Percentiles rank a stretch among this genome's conserved stretches.
These are phyloP conservation scores for Mucor racemosus DNA, from an alignment of 371 early-diverging fungal genomes.

Conservation along the genomic window DNA sequence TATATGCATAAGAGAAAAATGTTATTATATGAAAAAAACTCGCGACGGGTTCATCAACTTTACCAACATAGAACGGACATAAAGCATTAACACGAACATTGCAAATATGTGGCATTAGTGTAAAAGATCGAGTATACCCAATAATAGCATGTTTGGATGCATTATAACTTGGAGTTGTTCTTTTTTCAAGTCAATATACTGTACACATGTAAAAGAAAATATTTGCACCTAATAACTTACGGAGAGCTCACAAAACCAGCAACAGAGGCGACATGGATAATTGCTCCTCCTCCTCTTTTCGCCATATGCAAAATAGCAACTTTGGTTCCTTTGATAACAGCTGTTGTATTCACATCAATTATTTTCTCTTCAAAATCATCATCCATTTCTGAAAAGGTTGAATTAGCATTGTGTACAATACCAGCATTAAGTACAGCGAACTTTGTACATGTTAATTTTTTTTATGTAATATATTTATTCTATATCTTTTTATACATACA, in stretches of 20 bases:
- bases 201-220: too few species aligned
- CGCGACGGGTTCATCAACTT: not conserved
- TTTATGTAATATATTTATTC: too few species aligned
- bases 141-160: conserved; percentile 94
- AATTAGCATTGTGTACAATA: conserved; percentile 42
- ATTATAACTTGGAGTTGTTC: conserved; percentile 57
- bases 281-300: conserved; percentile 49
- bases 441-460: not conserved
- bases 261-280: conserved; percentile 49
- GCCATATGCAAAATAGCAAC: conserved; percentile 45
- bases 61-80: conserved; percentile 35
- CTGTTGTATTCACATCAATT: conserved; percentile 67
- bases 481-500: conserved; percentile 36
- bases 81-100: conserved; percentile 47
- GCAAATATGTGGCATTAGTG: conserved; percentile 52
- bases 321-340: conserved; percentile 63
- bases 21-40: not conserved
- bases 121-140: conserved; percentile 89
- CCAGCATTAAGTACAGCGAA: conserved; percentile 58
- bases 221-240: conserved; percentile 10
- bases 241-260: conserved; percentile 29
- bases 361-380: conserved; percentile 43
- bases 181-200: too few species aligned
- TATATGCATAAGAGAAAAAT: not conserved
- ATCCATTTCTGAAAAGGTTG: conserved; percentile 31